Percentiles rank a stretch among this genome's conserved stretches.
Conservation (phyloP, 495 filamentous ascomycete genomes). For the Penicillium odoratum region DNA sequence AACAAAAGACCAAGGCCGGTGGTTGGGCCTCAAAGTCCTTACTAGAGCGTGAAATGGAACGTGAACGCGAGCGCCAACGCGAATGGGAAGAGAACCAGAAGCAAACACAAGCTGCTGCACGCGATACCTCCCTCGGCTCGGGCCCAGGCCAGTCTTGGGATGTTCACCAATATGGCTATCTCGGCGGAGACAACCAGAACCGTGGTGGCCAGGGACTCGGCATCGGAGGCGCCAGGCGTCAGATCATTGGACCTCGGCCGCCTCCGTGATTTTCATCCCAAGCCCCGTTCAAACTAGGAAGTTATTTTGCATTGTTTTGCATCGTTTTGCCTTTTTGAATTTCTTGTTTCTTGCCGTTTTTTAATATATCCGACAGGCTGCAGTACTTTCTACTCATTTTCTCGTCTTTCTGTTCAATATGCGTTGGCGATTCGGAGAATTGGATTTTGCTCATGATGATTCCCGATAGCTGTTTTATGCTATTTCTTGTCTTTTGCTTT, state of each 20-base stretch:
- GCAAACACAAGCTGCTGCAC: slow-evolving; percentile 59
- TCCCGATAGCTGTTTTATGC: slow-evolving; percentile 2
- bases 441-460: slow-evolving; percentile 6
- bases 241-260: slow-evolving; percentile 79
- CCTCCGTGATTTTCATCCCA: slow-evolving; percentile 41
- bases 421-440: slow-evolving; percentile 20
- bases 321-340: not conserved
- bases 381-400: not conserved
- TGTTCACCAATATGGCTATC: slow-evolving; percentile 83
- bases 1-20: slow-evolving; percentile 68
- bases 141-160: slow-evolving; percentile 70
- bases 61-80: slow-evolving; percentile 84
- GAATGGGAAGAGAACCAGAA: slow-evolving; percentile 96
- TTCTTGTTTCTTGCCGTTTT: slow-evolving; percentile 8
- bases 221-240: slow-evolving; percentile 65
- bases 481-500: slow-evolving; percentile 4
- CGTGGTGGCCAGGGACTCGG: slow-evolving; percentile 67
- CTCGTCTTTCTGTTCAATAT: slow-evolving; percentile 11
- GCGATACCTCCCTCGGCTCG: slow-evolving; percentile 47
- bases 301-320: not conserved
- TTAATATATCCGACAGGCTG: not conserved
- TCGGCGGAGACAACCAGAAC: slow-evolving; percentile 84
- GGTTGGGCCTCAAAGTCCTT: slow-evolving; percentile 80
- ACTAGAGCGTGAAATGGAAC: slow-evolving; percentile 93
- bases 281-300: slow-evolving; percentile 10